Evolutionary conservation across 257 asterid species (phyloP).

Genomic region (Capsicum rhomboideum): DNA sequence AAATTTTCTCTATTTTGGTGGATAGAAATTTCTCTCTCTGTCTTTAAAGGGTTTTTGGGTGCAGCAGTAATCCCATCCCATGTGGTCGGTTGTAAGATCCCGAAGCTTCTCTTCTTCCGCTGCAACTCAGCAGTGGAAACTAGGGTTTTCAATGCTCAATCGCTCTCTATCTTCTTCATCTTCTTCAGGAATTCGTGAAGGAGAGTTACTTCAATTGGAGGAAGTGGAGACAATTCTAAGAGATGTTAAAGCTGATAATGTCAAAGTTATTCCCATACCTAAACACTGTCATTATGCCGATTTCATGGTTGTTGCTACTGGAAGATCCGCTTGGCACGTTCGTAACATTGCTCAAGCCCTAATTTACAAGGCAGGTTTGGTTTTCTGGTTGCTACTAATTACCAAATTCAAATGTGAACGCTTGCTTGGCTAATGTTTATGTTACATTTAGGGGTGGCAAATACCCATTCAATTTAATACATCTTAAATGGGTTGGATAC

Average conservation of each 20-base stretch:
- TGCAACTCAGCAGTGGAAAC: constrained; percentile 17
- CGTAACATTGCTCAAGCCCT: constrained; percentile 94
- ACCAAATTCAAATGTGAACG: neutral
- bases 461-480: too few species aligned
- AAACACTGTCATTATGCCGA: constrained; percentile 62
- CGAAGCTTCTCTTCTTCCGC: constrained; percentile 31
- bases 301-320: constrained; percentile 85
- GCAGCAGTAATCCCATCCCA: constrained; percentile 9
- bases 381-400: neutral
- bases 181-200: neutral
- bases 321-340: constrained; percentile 94
- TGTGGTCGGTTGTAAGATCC: constrained; percentile 49
- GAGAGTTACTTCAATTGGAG: constrained; percentile 57
- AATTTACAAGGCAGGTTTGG: constrained; percentile 56
- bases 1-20: too few species aligned
- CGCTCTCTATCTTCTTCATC: constrained; percentile 23
- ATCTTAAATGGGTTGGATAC: too few species aligned
- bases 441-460: too few species aligned
- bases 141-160: constrained; percentile 15
- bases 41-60: neutral
- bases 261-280: constrained; percentile 56
- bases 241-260: constrained; percentile 87
- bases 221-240: constrained; percentile 72
- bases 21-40: too few species aligned
- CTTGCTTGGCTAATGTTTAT: neutral